Conservation (phyloP, 306 rosid species). For the Arachis hypogaea region DNA sequence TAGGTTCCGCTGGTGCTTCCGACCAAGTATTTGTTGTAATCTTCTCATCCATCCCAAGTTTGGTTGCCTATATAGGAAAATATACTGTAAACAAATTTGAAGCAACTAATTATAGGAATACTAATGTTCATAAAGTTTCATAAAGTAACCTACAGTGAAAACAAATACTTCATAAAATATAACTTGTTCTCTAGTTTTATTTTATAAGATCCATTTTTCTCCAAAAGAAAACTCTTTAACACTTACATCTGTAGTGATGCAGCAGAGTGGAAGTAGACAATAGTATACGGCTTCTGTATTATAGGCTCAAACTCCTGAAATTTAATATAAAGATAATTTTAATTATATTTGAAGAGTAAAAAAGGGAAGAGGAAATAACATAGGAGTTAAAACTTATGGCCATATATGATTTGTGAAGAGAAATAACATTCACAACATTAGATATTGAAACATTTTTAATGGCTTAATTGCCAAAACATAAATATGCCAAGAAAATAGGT, state of each 20-base stretch:
- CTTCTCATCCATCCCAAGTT: constrained; percentile 96
- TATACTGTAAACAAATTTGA: neutral
- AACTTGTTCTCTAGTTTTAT: constrained; percentile 10
- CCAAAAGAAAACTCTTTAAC: constrained; percentile 13
- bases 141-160: constrained; percentile 22
- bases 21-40: constrained; percentile 89
- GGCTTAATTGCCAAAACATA: constrained; percentile 13
- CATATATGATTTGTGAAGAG: constrained; percentile 20
- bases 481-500: constrained; percentile 34
- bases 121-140: constrained; percentile 16
- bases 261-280: constrained; percentile 96
- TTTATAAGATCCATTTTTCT: constrained; percentile 8
- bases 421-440: constrained; percentile 20
- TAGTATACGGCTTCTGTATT: constrained; percentile 89
- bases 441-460: constrained; percentile 29
- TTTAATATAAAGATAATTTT: constrained; percentile 30
- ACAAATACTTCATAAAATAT: constrained; percentile 25
- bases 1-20: constrained; percentile 88
- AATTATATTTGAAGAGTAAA: constrained; percentile 29
- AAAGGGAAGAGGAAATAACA: neutral
- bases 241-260: constrained; percentile 97
- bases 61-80: constrained; percentile 68
- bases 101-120: constrained; percentile 19
- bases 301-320: constrained; percentile 96
- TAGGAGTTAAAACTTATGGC: constrained; percentile 1